A percentile compares a stretch with the other conserved stretches of the same genome.
Evolutionary conservation across 768 basidiomycete species (phyloP).

Genomic region (Infundibulicybe gibba): DNA sequence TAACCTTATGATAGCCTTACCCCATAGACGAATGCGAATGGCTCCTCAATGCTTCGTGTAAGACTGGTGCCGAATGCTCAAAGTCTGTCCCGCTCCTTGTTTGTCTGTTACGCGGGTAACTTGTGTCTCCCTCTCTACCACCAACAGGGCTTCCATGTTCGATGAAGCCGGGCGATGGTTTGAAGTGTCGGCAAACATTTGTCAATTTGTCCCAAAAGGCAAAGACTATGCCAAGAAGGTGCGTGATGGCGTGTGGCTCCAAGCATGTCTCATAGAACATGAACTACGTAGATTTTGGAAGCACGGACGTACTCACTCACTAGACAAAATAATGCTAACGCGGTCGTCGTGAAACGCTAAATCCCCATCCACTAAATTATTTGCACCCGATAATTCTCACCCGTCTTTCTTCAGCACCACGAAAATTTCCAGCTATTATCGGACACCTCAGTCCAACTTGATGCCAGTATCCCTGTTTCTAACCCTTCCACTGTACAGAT

Average conservation of each 20-base stretch:
- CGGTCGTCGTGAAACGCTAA: too few species aligned
- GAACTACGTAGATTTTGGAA: conserved; percentile 55
- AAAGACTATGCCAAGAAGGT: conserved; percentile 66
- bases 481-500: too few species aligned
- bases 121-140: too few species aligned
- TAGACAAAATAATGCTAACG: conserved; percentile 21
- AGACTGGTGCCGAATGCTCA: conserved; percentile 82
- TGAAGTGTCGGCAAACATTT: conserved; percentile 71
- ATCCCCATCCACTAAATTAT: too few species aligned
- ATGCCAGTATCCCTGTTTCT: too few species aligned
- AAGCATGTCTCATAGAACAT: not conserved
- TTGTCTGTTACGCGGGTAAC: too few species aligned
- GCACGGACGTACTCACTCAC: conserved; percentile 58
- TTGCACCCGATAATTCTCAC: too few species aligned
- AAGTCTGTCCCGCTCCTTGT: conserved; percentile 49
- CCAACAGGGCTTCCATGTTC: conserved; percentile 56
- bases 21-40: conserved; percentile 84
- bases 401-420: not conserved
- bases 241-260: conserved; percentile 10
- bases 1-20: conserved; percentile 51
- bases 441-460: too few species aligned
- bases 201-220: conserved; percentile 73
- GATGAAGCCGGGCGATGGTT: conserved; percentile 89
- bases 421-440: too few species aligned
- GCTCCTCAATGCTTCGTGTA: conserved; percentile 80